Conservation (phyloP, 2,329 filamentous ascomycete genomes). For the Cytospora mali region DNA sequence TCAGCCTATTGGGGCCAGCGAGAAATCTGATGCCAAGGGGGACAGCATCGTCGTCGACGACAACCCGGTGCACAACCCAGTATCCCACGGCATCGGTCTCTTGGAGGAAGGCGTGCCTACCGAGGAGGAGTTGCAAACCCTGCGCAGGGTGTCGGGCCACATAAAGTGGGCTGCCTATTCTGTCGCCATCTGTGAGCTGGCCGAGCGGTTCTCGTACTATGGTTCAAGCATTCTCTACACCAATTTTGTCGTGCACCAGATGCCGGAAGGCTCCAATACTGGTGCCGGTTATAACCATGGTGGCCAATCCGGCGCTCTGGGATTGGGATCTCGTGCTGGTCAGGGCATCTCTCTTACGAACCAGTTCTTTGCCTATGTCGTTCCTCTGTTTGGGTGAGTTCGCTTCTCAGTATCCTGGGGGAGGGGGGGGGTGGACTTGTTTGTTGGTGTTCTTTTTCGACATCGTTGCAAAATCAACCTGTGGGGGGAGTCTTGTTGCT, state of each 20-base stretch:
- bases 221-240: constrained; percentile 70
- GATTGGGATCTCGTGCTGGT: constrained; percentile 59
- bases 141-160: constrained; percentile 65
- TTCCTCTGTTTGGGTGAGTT: constrained; percentile 41
- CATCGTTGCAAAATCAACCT: too few species aligned
- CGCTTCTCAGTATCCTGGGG: too few species aligned
- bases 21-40: constrained; percentile 22
- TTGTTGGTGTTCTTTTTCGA: too few species aligned
- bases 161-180: constrained; percentile 69
- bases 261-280: constrained; percentile 57
- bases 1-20: constrained; percentile 21
- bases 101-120: constrained; percentile 51
- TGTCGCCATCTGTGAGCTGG: constrained; percentile 73
- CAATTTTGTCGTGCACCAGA: constrained; percentile 62
- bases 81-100: background rate
- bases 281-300: constrained; percentile 47
- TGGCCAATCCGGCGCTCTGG: constrained; percentile 54
- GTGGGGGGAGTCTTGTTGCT: too few species aligned
- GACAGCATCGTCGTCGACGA: constrained; percentile 18
- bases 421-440: too few species aligned
- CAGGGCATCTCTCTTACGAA: constrained; percentile 56
- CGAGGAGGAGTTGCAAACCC: constrained; percentile 61
- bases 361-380: constrained; percentile 30
- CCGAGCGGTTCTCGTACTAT: constrained; percentile 79
- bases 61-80: background rate